Evolutionary conservation across 192 early-diverging fungal genomes (phyloP), one percentile per base, ranked within the genome.

Genomic region (Chytriomyces confervae): DNA sequence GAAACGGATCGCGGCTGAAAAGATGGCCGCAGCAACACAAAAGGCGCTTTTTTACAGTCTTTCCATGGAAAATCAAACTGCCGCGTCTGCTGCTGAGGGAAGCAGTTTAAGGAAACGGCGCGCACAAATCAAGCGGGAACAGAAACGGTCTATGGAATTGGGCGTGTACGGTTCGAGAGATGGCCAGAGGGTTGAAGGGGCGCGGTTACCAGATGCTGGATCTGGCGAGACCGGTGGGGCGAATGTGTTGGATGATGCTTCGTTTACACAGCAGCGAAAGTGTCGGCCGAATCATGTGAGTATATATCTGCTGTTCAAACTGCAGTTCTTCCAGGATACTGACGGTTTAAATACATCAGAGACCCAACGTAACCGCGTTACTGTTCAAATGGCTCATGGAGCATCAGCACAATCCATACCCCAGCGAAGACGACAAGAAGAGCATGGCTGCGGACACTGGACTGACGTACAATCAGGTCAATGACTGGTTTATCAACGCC

Each of bases 401-500:
- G 47, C 86, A 93, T 49, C 86, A 86, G 44, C 83, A 80, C 45
- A 86, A 93, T 49, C 92, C 92, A 7, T 93, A 91, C 61, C 92
- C 92, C 0, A 90, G 85, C 11, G 91, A 93, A 61, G 88, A 89
- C 13, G 88, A 91, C 27, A 93, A 93, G 77, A 77, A 77, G 44
- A 66, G 61, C 16, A 77, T 93, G 44, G 81, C 86, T 5, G 73
- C 79, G n/a, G 78, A 83, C 23, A 93, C 92, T 0, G 80, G 82
- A 0, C 68, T 93, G 36, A 89, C 81, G 2, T 67, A 91, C 67
- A 90, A 88, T 65, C 92, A 93, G 72, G 91, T 93, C 66, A 92
- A 88, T 61, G 91, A 93, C 78, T 93, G 92, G 92, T 93, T 93
- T 63, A 93, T 93, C 44, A 93, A 93, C 80, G 92, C 92, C 0